These are phyloP conservation scores for Aschersonia sp. DNA, from an alignment of 2,329 filamentous ascomycete species.

Conservation along the genomic window DNA sequence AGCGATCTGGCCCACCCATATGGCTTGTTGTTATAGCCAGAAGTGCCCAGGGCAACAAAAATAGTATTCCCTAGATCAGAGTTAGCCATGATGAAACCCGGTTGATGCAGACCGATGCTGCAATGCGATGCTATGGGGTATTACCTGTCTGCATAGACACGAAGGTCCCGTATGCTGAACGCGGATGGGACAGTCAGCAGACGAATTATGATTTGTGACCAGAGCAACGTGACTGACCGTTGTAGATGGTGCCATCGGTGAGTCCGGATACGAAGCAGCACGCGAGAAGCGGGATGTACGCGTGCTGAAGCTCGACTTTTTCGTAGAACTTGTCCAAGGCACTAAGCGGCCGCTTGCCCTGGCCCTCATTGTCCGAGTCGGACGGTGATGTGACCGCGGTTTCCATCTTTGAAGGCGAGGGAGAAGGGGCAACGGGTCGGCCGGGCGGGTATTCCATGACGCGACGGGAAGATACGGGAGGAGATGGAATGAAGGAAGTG, in stretches of 20 bases:
- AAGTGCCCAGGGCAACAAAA: conserved; percentile 44
- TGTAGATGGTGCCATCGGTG: conserved; percentile 25
- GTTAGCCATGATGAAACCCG: neutral
- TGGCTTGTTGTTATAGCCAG: conserved; percentile 33
- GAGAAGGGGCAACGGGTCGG: neutral
- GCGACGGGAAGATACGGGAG: neutral
- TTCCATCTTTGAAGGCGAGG: neutral
- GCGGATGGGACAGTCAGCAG: neutral
- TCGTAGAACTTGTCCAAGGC: conserved; percentile 3
- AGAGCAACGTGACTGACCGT: conserved; percentile 8
- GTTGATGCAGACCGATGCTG: neutral
- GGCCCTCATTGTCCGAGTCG: conserved; percentile 7
- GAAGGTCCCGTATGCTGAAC: conserved; percentile 11
- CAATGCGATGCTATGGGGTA: neutral
- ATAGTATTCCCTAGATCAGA: conserved; percentile 38
- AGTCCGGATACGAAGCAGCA: conserved; percentile 23
- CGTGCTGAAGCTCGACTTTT: conserved; percentile 6
- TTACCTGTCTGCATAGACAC: conserved; percentile 24
- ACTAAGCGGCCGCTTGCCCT: conserved; percentile 2
- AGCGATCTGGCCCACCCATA: conserved; percentile 34
- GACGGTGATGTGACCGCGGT: neutral
- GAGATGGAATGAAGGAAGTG: neutral
- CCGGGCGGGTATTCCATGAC: neutral
- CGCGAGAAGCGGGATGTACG: conserved; percentile 16
- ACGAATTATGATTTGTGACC: neutral